Evolutionary conservation across 192 early-diverging fungal species (phyloP), one percentile per base, ranked within the genome.

Genomic region (Coemansia sp.): DNA sequence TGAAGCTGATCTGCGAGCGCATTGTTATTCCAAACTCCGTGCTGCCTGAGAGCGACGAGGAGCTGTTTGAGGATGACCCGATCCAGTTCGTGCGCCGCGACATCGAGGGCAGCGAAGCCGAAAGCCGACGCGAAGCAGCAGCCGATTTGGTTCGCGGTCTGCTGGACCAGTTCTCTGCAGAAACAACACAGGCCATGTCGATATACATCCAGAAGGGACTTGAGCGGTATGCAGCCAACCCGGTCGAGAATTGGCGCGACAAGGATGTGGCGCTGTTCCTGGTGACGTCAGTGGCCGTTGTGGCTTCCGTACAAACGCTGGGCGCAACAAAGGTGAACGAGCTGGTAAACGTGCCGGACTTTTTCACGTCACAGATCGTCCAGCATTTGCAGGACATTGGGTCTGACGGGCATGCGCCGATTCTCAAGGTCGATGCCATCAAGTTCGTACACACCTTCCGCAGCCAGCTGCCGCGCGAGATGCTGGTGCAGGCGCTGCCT

Each of bases 251-350:
- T 68, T 98, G 96, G 96, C 94, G 93, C 67, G 86, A 91, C 47
- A 98, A 99, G 71, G 93, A 99, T 62, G 90, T 94, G 2, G 97
- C 97, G 31, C 83, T 99, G 31, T 98, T 92, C 60, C 74, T 99
- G 69, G 84, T 95, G 38, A 94, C 90, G 17, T 87, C 96, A 15
- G 87, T 98, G 48, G 89, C 95, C 8, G 89, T 94, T 5, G 87
- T 87, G 45, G 86, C 88, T 33, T 83, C 86, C 17, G 89, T 89
- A 31, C 71, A 83, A n/a, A 84, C 91, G 75, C 82, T 86, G 66
- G 97, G 97, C 53, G 92, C 90, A 0, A 94, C 92, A 19, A 76
- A 75, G n/a, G 85, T 89, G 22, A 99, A 98, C 62, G 83, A 87
- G 54, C 81, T 87, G 50, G 87, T 99, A 47, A 84, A 93, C 55